A percentile compares a stretch with the other conserved stretches of the same genome.
Conservation (phyloP, 345 rosid genomes). For the Erodium maritimum region DNA sequence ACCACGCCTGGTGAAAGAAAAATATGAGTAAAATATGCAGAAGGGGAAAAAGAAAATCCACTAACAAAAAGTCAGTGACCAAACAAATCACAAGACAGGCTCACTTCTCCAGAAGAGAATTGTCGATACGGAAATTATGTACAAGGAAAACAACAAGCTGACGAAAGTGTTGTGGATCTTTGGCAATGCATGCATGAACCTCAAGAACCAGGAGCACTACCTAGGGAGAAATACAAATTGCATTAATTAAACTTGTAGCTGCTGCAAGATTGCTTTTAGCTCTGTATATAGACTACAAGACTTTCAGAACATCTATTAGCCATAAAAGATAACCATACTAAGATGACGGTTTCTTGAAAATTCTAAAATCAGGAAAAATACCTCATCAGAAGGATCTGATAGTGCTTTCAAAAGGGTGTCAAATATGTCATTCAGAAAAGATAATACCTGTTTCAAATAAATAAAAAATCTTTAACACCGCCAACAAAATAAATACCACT, state of each 20-base stretch:
- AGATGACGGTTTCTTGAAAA: neutral
- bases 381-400: constrained; percentile 87
- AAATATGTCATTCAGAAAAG: constrained; percentile 70
- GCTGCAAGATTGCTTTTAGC: neutral
- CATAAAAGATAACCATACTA: neutral
- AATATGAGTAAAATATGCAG: neutral
- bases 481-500: neutral
- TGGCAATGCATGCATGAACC: constrained; percentile 95
- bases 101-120: constrained; percentile 88
- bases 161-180: constrained; percentile 80
- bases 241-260: neutral
- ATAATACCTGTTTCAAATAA: constrained; percentile 51
- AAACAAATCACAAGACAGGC: constrained; percentile 13
- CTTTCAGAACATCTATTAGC: neutral
- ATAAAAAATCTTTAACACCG: constrained; percentile 2
- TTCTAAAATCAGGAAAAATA: constrained; percentile 16
- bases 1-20: constrained; percentile 64
- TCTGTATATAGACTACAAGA: too few species aligned
- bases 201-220: constrained; percentile 96
- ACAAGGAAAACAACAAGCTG: constrained; percentile 88
- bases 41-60: constrained; percentile 8
- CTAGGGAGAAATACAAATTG: constrained; percentile 21
- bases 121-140: constrained; percentile 77
- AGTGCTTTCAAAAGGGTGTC: constrained; percentile 80
- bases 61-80: constrained; percentile 1